Evolutionary conservation across 169 alveolate genomes (phyloP).

Genomic region (Plasmodium sp.): DNA sequence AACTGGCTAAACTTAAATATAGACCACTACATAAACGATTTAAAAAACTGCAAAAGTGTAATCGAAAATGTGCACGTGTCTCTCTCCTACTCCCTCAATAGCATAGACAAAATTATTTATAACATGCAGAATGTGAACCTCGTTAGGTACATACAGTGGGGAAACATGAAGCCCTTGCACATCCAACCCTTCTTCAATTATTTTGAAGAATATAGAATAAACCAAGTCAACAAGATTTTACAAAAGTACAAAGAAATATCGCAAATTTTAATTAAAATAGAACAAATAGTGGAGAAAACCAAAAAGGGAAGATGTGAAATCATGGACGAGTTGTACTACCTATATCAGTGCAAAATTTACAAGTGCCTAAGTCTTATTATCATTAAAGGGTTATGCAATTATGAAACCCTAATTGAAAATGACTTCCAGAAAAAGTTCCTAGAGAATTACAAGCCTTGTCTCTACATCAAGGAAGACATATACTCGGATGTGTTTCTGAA

Average conservation of each 20-base stretch:
- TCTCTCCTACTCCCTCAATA: constrained; percentile 44
- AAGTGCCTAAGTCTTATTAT: constrained; percentile 62
- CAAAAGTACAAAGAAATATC: constrained; percentile 70
- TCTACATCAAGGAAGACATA: constrained; percentile 68
- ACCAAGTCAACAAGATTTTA: constrained; percentile 17
- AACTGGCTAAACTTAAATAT: constrained; percentile 71
- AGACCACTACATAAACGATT: constrained; percentile 58
- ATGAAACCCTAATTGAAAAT: constrained; percentile 68
- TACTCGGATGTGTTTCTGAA: constrained; percentile 70
- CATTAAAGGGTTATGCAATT: constrained; percentile 61
- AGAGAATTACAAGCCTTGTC: constrained; percentile 46
- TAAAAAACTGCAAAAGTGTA: constrained; percentile 39
- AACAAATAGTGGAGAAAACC: constrained; percentile 69
- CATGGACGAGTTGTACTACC: constrained; percentile 66
- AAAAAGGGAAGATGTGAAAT: constrained; percentile 71
- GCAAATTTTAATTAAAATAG: constrained; percentile 71
- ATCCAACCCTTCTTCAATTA: constrained; percentile 71
- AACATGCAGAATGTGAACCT: constrained; percentile 71
- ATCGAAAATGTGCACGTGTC: constrained; percentile 60
- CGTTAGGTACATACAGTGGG: constrained; percentile 54
- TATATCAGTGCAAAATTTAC: constrained; percentile 71
- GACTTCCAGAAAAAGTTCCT: constrained; percentile 52
- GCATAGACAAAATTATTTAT: constrained; percentile 64
- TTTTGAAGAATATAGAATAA: constrained; percentile 66
- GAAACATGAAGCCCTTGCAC: constrained; percentile 58